phyloP scores from a whole-genome alignment of 2,329 filamentous ascomycete species.

The Neocatenulostroma microsporum region DNA sequence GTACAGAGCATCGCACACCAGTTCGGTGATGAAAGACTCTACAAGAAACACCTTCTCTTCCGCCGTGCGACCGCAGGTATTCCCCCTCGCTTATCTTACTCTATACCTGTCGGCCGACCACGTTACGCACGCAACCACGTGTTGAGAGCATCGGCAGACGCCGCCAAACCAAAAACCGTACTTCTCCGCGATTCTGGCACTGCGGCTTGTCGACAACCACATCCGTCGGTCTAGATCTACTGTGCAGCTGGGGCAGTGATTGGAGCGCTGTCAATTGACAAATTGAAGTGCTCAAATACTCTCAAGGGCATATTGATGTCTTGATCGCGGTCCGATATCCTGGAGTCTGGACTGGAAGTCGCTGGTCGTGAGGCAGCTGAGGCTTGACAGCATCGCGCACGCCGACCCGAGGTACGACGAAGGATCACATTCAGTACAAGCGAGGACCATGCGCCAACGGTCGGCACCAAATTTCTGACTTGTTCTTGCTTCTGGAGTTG shows the following conservation, averaged over 20 bases:
- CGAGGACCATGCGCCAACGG: background rate
- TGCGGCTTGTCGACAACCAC: background rate
- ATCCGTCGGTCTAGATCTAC: background rate
- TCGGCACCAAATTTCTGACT: background rate
- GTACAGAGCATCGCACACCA: too few relatives aligned
- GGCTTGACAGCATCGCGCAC: constrained; percentile 1
- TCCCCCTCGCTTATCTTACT: constrained; percentile 1
- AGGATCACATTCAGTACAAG: background rate
- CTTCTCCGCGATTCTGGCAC: constrained; percentile 1
- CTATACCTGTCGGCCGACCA: background rate
- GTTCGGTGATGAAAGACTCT: too few relatives aligned
- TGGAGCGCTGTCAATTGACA: background rate
- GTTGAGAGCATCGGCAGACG: too few relatives aligned
- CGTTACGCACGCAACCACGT: background rate
- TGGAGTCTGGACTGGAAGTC: too few relatives aligned
- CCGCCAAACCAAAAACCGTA: background rate
- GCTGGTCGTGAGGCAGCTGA: background rate
- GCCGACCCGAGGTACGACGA: background rate
- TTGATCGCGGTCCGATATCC: too few relatives aligned
- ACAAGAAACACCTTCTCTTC: too few relatives aligned
- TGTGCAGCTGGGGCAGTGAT: background rate
- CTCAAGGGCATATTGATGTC: too few relatives aligned
- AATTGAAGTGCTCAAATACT: too few relatives aligned
- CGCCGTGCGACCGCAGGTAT: too few relatives aligned
- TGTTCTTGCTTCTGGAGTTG: background rate